Base-by-base conservation (phyloP, 148 eudicot species). In the Diospyros lotus region DNA sequence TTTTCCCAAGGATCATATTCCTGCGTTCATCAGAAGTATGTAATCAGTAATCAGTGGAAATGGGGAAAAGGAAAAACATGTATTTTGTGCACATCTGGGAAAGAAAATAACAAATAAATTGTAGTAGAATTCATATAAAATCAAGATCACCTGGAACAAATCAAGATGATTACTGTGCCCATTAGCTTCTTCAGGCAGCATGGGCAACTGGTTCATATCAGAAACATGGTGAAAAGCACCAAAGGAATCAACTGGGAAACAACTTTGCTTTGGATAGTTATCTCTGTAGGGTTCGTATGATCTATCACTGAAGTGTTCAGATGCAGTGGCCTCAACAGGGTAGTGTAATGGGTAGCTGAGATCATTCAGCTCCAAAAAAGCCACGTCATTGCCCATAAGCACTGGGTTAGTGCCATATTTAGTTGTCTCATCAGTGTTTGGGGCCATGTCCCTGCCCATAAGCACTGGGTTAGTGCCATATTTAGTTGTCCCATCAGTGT, bases 351-450 rank as follows among this genome's bases (percentile, higher is more conserved):
- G 77, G 43, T 5, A 5, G 1, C 40, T 12, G 44, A 82, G 85
- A 76, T 82, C 85, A 64, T 76, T 38, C 54, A 82, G 79, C 67
- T 82, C 84, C 58, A 77, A 28, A 69, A 17, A 77, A 2, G 55
- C 51, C 7, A 5, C 42, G 54, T 18, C 51, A 65, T 72, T 9
- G 40, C 4, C 58, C 4, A 54, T 52, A 68, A 39, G 63, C 45
- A 51, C 50, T 46, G 75, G 66, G 73, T 44, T 62, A 65, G 63
- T 40, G 50, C 50, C 62, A 40, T 41, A 54, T 9, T 28, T 50
- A 15, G 51, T 43, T 70, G 48, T 58, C 68, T 74, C 58, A 69
- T 43, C 2, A 64, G 51, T 40, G 28, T 28, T 28, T 28, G 28
- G 28, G 28, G 28, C 28, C 28, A 28, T 28, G 28, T 28, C 28